Evolutionary conservation across 2,329 filamentous ascomycete species (phyloP).

Genomic region (Hortaea werneckii): DNA sequence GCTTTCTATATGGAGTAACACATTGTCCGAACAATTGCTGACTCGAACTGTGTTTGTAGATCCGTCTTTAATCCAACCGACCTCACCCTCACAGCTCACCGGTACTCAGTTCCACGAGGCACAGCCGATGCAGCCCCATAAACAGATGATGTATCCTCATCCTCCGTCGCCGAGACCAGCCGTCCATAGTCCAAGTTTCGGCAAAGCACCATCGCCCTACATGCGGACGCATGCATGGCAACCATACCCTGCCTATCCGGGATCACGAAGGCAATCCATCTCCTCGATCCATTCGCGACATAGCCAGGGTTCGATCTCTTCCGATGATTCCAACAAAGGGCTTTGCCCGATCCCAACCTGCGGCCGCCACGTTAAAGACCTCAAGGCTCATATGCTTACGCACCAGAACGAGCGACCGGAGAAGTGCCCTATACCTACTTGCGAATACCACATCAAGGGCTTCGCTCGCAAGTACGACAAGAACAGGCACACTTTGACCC

Average conservation of each 20-base stretch:
- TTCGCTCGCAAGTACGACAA: slow-evolving; percentile 96
- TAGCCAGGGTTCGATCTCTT: slow-evolving; percentile 32
- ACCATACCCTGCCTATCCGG: slow-evolving; percentile 35
- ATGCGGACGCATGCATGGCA: slow-evolving; percentile 47
- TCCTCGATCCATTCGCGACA: slow-evolving; percentile 61
- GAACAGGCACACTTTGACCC: slow-evolving; percentile 85
- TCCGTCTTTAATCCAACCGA: slow-evolving; percentile 48
- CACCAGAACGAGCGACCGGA: slow-evolving; percentile 85
- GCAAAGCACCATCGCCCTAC: slow-evolving; percentile 52
- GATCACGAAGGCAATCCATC: slow-evolving; percentile 54
- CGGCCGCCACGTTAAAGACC: slow-evolving; percentile 76
- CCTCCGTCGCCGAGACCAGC: slow-evolving; percentile 55
- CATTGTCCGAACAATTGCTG: neutral
- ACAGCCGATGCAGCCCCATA: slow-evolving; percentile 28
- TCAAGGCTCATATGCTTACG: slow-evolving; percentile 90
- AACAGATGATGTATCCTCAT: slow-evolving; percentile 29
- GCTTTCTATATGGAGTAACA: slow-evolving; percentile 2
- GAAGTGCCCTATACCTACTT: slow-evolving; percentile 86
- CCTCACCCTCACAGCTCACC: slow-evolving; percentile 31
- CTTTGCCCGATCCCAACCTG: slow-evolving; percentile 77
- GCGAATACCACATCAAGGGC: slow-evolving; percentile 85
- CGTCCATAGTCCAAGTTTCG: slow-evolving; percentile 30
- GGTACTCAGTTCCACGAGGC: slow-evolving; percentile 28
- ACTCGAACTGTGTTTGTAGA: slow-evolving; percentile 30
- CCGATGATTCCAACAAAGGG: slow-evolving; percentile 47